Percentiles rank a stretch among this genome's conserved stretches.
phyloP scores from a whole-genome alignment of 129 eudicot species.

The Flaveria linearis region DNA sequence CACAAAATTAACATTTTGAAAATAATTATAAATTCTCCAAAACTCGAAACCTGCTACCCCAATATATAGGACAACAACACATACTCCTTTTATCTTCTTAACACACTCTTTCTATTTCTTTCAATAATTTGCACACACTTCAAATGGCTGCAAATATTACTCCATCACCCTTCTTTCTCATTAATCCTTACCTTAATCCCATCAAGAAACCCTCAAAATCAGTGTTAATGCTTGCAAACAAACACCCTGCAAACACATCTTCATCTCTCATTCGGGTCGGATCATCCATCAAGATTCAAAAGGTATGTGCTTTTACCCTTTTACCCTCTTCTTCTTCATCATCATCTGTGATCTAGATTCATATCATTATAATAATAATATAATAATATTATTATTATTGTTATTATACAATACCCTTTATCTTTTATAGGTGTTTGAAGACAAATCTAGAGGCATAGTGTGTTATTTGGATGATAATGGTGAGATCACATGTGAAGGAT shows the following conservation, averaged over 20 bases:
- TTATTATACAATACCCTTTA: neutral
- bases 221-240: slow-evolving; percentile 40
- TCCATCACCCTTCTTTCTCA: slow-evolving; percentile 32
- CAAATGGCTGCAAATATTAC: slow-evolving; percentile 32
- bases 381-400: no score
- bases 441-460: slow-evolving; percentile 58
- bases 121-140: slow-evolving; percentile 9
- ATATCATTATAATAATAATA: neutral
- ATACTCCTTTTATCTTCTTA: slow-evolving; percentile 28
- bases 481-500: slow-evolving; percentile 80
- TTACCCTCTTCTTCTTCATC: neutral
- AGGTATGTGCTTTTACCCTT: slow-evolving; percentile 25
- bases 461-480: slow-evolving; percentile 74
- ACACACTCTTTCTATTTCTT: neutral
- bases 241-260: slow-evolving; percentile 29
- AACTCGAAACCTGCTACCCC: slow-evolving; percentile 13
- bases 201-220: slow-evolving; percentile 37
- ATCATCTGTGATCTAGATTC: neutral
- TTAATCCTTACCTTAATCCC: slow-evolving; percentile 27
- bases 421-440: slow-evolving; percentile 64
- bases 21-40: neutral
- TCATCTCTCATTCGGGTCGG: slow-evolving; percentile 46
- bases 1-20: no score
- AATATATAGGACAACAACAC: slow-evolving; percentile 21
- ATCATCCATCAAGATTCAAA: slow-evolving; percentile 46